A percentile compares a stretch with the other conserved stretches of the same genome.
Conservation (phyloP, 148 eudicot genomes). For the Fagopyrum esculentum region DNA sequence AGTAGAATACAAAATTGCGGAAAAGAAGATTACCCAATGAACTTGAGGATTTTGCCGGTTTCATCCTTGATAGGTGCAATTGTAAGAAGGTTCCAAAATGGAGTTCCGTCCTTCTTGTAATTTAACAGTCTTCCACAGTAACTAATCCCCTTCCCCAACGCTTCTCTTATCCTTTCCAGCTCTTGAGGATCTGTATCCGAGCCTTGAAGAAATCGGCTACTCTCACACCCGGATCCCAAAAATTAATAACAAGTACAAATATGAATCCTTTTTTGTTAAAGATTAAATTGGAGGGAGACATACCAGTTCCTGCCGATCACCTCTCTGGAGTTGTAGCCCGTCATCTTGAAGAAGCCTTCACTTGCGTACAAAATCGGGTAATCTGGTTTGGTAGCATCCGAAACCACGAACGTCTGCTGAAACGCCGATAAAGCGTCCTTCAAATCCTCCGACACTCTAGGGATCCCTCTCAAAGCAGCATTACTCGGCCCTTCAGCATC, state of each 20-base stretch:
- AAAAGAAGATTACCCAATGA: slow-evolving; percentile 56
- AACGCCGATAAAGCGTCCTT: slow-evolving; percentile 82
- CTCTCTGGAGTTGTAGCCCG: slow-evolving; percentile 84
- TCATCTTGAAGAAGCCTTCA: slow-evolving; percentile 94
- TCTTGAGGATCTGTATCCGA: slow-evolving; percentile 79
- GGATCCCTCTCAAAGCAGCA: slow-evolving; percentile 28
- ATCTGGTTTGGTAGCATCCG: slow-evolving; percentile 85
- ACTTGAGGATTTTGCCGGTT: slow-evolving; percentile 68
- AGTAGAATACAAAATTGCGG: too few species aligned
- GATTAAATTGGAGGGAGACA: not conserved
- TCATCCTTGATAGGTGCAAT: slow-evolving; percentile 95
- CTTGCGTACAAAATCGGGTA: slow-evolving; percentile 88
- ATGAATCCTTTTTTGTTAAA: not conserved
- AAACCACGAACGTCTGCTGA: slow-evolving; percentile 94
- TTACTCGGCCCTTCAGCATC: slow-evolving; percentile 44
- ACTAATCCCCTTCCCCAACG: slow-evolving; percentile 51
- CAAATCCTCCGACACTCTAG: slow-evolving; percentile 76
- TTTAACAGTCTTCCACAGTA: slow-evolving; percentile 92
- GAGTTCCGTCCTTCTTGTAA: slow-evolving; percentile 92
- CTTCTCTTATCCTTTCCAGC: slow-evolving; percentile 74
- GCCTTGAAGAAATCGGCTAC: slow-evolving; percentile 87
- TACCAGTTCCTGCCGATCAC: slow-evolving; percentile 95
- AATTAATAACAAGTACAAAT: not conserved
- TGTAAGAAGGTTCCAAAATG: slow-evolving; percentile 94
- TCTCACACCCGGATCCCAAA: not conserved